phyloP scores from a whole-genome alignment of 2,329 filamentous ascomycete species.

The Penicillium psychrosexuale region DNA sequence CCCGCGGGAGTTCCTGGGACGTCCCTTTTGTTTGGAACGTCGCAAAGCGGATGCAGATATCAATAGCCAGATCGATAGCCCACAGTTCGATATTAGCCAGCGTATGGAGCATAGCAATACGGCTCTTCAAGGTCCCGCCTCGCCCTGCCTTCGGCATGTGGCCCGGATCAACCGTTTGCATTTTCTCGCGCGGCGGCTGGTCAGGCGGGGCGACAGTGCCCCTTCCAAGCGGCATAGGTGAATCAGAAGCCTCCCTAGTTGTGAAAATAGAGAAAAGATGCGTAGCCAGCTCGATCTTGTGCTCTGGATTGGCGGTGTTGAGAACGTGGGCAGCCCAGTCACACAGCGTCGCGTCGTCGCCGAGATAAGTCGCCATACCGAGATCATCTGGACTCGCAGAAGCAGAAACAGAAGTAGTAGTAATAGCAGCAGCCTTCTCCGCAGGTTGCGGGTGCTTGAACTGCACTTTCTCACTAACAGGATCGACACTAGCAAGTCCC shows the following conservation, averaged over 20 bases:
- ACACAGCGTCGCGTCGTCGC: slow-evolving; percentile 45
- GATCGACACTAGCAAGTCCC: slow-evolving; percentile 34
- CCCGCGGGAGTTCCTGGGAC: slow-evolving; percentile 37
- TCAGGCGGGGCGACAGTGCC: slow-evolving; percentile 39
- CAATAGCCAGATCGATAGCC: slow-evolving; percentile 50
- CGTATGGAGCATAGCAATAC: slow-evolving; percentile 48
- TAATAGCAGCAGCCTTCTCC: slow-evolving; percentile 3
- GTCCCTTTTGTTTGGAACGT: slow-evolving; percentile 40
- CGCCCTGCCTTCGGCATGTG: slow-evolving; percentile 42
- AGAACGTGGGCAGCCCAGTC: slow-evolving; percentile 50
- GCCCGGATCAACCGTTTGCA: slow-evolving; percentile 40
- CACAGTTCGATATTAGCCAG: slow-evolving; percentile 51
- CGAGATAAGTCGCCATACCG: slow-evolving; percentile 32
- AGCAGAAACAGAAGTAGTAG: not conserved
- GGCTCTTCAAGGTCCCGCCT: slow-evolving; percentile 45
- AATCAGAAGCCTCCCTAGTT: slow-evolving; percentile 37
- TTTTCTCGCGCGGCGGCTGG: slow-evolving; percentile 42
- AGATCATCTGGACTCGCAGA: slow-evolving; percentile 9
- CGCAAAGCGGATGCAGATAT: slow-evolving; percentile 49
- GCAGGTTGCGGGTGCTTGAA: slow-evolving; percentile 37
- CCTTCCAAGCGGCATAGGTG: slow-evolving; percentile 44
- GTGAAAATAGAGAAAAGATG: slow-evolving; percentile 45
- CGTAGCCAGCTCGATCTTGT: slow-evolving; percentile 48
- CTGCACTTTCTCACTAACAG: slow-evolving; percentile 48
- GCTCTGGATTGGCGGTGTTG: slow-evolving; percentile 46